These are phyloP conservation scores for Aquilaria agallochum DNA, from an alignment of 441 rosid genomes.

Conservation along the genomic window DNA sequence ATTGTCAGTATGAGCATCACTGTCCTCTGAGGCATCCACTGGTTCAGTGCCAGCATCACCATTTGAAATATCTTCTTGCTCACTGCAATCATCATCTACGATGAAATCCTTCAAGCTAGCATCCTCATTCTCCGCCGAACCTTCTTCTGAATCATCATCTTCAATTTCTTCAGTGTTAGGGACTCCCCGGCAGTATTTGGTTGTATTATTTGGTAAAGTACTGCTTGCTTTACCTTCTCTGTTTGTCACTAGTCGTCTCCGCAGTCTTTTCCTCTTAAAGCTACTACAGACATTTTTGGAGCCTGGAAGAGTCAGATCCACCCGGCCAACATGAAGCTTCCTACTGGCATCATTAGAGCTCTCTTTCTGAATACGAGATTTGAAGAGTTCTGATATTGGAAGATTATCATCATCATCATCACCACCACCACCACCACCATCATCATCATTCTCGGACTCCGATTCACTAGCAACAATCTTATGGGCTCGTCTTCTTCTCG, in stretches of 20 bases:
- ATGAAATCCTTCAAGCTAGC: conserved; percentile 43
- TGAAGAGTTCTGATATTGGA: conserved; percentile 36
- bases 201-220: conserved; percentile 8
- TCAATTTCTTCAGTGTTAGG: conserved; percentile 28
- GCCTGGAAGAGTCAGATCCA: conserved; percentile 2
- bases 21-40: conserved; percentile 15
- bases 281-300: conserved; percentile 9
- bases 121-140: conserved; percentile 36
- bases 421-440: neutral
- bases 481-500: conserved; percentile 41
- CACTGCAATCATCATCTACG: conserved; percentile 22
- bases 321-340: conserved; percentile 11
- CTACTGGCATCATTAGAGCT: conserved; percentile 9
- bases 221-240: conserved; percentile 24
- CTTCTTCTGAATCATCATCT: conserved; percentile 27
- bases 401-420: conserved; percentile 32
- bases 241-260: conserved; percentile 28
- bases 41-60: conserved; percentile 10
- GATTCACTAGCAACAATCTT: conserved; percentile 45
- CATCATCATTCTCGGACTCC: conserved; percentile 49
- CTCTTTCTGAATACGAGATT: conserved; percentile 16
- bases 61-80: conserved; percentile 10
- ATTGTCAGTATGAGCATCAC: conserved; percentile 11
- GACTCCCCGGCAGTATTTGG: conserved; percentile 23
- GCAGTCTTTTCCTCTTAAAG: conserved; percentile 15